Percentiles rank a stretch among this genome's conserved stretches.
Evolutionary conservation across 352 stramenopile genomes (phyloP).

Genomic region (Phytophthora foliorum): DNA sequence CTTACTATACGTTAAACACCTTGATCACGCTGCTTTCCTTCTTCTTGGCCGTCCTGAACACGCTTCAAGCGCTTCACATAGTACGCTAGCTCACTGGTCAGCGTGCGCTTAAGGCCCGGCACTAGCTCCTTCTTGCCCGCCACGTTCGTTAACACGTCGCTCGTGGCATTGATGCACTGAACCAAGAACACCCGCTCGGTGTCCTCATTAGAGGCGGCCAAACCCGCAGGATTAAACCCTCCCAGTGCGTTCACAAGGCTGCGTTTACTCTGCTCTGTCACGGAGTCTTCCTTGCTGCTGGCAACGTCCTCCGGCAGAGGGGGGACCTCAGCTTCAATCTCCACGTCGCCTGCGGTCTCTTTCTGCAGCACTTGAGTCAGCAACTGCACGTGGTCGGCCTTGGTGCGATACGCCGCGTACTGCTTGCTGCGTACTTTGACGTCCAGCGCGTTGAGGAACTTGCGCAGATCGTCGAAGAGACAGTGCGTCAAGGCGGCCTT

Average conservation of each 20-base stretch:
- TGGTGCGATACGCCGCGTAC: constrained; percentile 18
- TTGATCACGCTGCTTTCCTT: background rate
- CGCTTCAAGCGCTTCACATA: constrained; percentile 26
- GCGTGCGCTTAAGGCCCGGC: constrained; percentile 11
- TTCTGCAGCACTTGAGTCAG: constrained; percentile 12
- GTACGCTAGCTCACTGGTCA: constrained; percentile 16
- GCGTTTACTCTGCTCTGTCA: background rate
- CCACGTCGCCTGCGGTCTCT: background rate
- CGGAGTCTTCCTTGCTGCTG: background rate
- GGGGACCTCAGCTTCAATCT: background rate
- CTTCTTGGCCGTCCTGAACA: constrained; percentile 7
- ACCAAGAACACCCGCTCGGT: constrained; percentile 11
- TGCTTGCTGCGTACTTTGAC: constrained; percentile 23
- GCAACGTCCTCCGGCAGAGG: background rate
- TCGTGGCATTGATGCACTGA: constrained; percentile 14
- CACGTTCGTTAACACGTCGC: constrained; percentile 6
- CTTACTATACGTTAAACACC: too few species aligned
- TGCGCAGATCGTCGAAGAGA: constrained; percentile 24
- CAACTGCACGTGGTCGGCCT: constrained; percentile 21
- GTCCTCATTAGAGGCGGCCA: background rate
- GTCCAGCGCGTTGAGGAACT: constrained; percentile 8
- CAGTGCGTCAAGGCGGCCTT: constrained; percentile 1
- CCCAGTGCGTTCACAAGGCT: background rate
- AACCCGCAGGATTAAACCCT: background rate
- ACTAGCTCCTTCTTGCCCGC: constrained; percentile 12